Evolutionary conservation across 2,329 filamentous ascomycete species (phyloP), one percentile per base, ranked within the genome.

Genomic region (Penicillium glabrum): DNA sequence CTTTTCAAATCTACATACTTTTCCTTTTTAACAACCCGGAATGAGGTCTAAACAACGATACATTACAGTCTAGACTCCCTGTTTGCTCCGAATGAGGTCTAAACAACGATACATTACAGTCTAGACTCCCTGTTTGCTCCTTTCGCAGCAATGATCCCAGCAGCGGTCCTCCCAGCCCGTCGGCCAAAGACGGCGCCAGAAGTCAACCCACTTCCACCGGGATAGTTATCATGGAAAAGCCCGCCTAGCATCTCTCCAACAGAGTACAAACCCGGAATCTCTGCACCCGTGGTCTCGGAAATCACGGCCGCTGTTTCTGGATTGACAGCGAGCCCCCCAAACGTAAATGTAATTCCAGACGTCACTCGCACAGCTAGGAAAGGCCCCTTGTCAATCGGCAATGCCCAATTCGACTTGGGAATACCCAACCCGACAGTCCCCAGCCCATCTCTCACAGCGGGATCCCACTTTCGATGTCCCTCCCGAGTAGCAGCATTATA

Each of bases 331-430:
- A 89, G 70, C 0, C 87, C 86, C 1, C 86, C 87, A 72, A 89
- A 89, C 0, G 86, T 89, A 62, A 89, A 89, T 0, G 86, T 89
- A 16, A 89, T 80, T 1, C 87, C 87, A 46, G 84, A 85, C 4
- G 82, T 83, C 3, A 89, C 85, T 61, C 84, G 83, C 46, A 89
- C 82, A 1, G 86, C 86, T 24, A 86, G 70, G 63, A 85, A 89
- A 0, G 86, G 86, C 0, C 76, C 75, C 59, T 82, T 68, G 37
- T 81, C 77, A 8, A 89, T 63, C 0, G 86, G 80, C 6, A 85
- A 61, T 0, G 86, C 86, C 87, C 86, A 89, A 61, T 89, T 89
- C 0, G 84, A 82, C 72, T 89, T 90, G 0, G 81, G 74, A 9
- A 86, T 67, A 0, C 67, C 48, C 9, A 89, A 70, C 0, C 69